phyloP scores from a whole-genome alignment of 805 yeast genomes.

The Metschnikowia proteae region DNA sequence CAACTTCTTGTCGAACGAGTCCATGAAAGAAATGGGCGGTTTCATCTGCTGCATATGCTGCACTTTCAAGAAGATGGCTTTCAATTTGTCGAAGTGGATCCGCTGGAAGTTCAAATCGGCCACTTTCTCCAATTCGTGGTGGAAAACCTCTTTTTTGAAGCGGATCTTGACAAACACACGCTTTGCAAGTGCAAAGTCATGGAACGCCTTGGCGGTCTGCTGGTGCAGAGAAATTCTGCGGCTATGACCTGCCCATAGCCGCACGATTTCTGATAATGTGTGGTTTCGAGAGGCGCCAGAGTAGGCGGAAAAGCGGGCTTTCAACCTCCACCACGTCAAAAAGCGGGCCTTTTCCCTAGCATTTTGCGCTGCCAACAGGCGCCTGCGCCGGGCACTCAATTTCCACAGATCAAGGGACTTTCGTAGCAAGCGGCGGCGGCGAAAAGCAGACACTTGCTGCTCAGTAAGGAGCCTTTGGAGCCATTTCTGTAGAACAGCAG shows the following conservation, averaged over 20 bases:
- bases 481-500: neutral
- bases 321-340: neutral
- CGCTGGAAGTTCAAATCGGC: conserved; percentile 22
- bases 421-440: neutral
- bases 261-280: neutral
- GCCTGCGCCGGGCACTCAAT: neutral
- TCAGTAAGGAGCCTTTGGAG: neutral
- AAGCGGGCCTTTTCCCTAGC: neutral
- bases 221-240: no score
- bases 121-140: conserved; percentile 9
- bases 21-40: neutral
- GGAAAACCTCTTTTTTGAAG: neutral
- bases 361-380: neutral
- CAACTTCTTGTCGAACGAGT: conserved; percentile 1
- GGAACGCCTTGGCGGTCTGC: neutral
- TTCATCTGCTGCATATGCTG: neutral
- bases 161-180: neutral
- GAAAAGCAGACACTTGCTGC: neutral
- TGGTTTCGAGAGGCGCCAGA: neutral
- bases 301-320: neutral
- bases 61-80: neutral
- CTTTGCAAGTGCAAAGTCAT: neutral
- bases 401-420: neutral
- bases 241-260: neutral
- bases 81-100: conserved; percentile 17